phyloP scores from a whole-genome alignment of 495 filamentous ascomycete genomes.

The Acidiella bohemica region DNA sequence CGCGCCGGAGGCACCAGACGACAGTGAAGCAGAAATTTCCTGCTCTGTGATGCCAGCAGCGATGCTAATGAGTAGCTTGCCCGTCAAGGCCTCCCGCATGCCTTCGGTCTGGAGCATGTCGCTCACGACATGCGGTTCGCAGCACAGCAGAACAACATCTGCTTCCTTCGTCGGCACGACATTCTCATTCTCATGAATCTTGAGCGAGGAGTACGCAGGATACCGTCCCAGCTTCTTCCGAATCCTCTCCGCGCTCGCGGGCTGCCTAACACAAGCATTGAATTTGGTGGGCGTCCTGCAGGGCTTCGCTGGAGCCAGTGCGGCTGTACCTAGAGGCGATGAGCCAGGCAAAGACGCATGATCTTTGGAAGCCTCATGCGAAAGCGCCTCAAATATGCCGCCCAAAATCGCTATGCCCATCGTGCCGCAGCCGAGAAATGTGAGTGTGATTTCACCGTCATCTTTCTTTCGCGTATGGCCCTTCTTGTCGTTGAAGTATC shows the following conservation, averaged over 20 bases:
- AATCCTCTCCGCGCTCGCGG: slow-evolving; percentile 49
- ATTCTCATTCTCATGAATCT: slow-evolving; percentile 42
- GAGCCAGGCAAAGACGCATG: no score
- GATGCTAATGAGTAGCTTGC: slow-evolving; percentile 75
- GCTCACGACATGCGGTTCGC: slow-evolving; percentile 63
- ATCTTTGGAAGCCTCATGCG: slow-evolving; percentile 22
- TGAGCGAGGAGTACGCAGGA: slow-evolving; percentile 11
- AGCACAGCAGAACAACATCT: slow-evolving; percentile 57
- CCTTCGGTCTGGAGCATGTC: slow-evolving; percentile 49
- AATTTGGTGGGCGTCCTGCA: slow-evolving; percentile 54
- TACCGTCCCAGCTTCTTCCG: slow-evolving; percentile 9
- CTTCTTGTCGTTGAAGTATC: no score
- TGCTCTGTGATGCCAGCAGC: slow-evolving; percentile 62
- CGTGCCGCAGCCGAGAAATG: slow-evolving; percentile 64
- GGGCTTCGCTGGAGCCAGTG: slow-evolving; percentile 29
- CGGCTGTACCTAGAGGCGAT: no score
- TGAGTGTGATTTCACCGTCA: no score
- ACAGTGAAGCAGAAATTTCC: slow-evolving; percentile 49
- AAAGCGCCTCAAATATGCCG: slow-evolving; percentile 50
- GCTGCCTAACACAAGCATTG: slow-evolving; percentile 59
- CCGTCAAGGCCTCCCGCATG: slow-evolving; percentile 53
- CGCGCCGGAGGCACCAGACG: slow-evolving; percentile 26
- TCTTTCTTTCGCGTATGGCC: no score
- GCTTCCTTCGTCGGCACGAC: slow-evolving; percentile 41
- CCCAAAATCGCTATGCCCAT: slow-evolving; percentile 76